Base-by-base conservation (phyloP, 371 early-diverging fungal genomes). In the Syncephalis fuscata region DNA sequence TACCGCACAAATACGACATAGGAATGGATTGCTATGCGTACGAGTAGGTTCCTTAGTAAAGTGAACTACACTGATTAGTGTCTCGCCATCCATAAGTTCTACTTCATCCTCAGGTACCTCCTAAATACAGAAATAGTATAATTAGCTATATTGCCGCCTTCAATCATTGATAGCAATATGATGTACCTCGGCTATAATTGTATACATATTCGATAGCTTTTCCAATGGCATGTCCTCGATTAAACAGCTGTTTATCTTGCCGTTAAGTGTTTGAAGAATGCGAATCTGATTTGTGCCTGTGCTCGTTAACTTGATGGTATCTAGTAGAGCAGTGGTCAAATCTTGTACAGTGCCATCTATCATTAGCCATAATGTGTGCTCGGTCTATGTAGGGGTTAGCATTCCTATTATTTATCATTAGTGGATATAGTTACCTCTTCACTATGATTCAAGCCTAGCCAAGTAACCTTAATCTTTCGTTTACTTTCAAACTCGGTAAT, bases 21-120 rank as follows among this genome's bases (percentile, higher is more conserved):
- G 62, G 66, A 92, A 91, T 7, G 95, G 92, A 36, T 86, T 70
- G 39, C 90, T 73, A 59, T 92, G 91, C 2, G 75, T 62, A 22
- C 79, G 73, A 20, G 44, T 39, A 1, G 71, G 56, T 37, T 84
- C 78, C 50, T 74, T 73, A 48, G 69, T 66, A 62, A 78, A 89
- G 63, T 89, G 92, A 67, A 77, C 73, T 2, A 85, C 82, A 15
- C 62, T 50, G n/a, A 71, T 50, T 36, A 66, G 51, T 9, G 58
- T 52, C 47, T 77, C 80, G 17, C 61, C 64, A 21, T 68, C 64
- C 16, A 45, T 54, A 39, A 52, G 53, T 11, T 58, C 51, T 3
- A 65, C 43, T 55, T 81, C 80, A 50, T 85, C 83, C 39, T 55
- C 58, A 2, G 76, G 74, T 46, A 78, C 64, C 54, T 81, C 77